Evolutionary conservation across 139 green algal species (phyloP).

Genomic region (Micractinium sp.): DNA sequence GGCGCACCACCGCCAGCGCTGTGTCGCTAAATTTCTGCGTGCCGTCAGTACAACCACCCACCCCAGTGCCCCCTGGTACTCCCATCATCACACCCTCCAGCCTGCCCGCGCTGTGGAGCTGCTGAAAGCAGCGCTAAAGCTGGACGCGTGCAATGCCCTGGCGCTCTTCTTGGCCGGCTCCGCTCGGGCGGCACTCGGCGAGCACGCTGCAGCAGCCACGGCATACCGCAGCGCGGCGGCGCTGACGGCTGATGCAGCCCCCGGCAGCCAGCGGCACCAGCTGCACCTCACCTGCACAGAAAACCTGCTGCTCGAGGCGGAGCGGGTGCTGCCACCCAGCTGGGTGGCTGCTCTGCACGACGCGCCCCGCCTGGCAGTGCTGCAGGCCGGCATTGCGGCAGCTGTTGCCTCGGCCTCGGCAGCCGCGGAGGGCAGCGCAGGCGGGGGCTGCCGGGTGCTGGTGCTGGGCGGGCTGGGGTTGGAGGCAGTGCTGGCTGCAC

Average conservation of each 20-base stretch:
- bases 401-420: neutral
- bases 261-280: neutral
- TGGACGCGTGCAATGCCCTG: neutral
- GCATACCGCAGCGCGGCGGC: neutral
- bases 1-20: too few relatives aligned
- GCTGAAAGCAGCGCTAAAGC: neutral
- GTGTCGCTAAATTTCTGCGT: too few relatives aligned
- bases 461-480: neutral
- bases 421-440: neutral
- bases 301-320: slow-evolving; percentile 8
- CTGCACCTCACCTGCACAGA: neutral
- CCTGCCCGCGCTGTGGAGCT: neutral
- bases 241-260: neutral
- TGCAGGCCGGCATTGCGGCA: neutral
- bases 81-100: neutral
- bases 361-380: neutral
- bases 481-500: slow-evolving; percentile 18
- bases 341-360: slow-evolving; percentile 14
- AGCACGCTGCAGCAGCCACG: neutral
- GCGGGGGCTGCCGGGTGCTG: neutral
- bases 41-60: neutral
- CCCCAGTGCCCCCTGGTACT: neutral
- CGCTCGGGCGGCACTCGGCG: neutral
- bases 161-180: neutral
- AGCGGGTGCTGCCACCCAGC: neutral